phyloP scores from a whole-genome alignment of 1,139 yeast species.

The Suhomyces guaymorum region DNA sequence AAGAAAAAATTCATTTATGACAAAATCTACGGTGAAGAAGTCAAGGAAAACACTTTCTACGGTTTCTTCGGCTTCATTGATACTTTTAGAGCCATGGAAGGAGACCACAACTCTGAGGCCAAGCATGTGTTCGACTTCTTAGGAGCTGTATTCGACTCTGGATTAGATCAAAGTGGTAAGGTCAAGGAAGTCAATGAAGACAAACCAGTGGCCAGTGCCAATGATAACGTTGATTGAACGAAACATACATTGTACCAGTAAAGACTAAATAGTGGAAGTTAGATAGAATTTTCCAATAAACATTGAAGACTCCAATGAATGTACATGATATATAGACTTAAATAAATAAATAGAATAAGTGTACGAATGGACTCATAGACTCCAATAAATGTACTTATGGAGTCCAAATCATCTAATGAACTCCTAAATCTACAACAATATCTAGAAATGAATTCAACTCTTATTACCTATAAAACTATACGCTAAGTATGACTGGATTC shows the following conservation, averaged over 20 bases:
- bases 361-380: no score
- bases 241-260: no score
- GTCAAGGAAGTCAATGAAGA: slow-evolving; percentile 7
- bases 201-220: slow-evolving; percentile 7
- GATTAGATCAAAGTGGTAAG: slow-evolving; percentile 15
- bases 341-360: no score
- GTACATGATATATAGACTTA: no score
- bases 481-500: slow-evolving; percentile 8
- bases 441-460: neutral
- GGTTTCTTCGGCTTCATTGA: slow-evolving; percentile 90
- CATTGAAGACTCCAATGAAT: no score
- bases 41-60: slow-evolving; percentile 79
- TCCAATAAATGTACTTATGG: no score
- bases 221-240: slow-evolving; percentile 12
- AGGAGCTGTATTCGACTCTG: slow-evolving; percentile 52
- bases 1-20: slow-evolving; percentile 89
- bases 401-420: no score
- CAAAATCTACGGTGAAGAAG: slow-evolving; percentile 87
- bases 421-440: neutral
- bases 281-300: no score
- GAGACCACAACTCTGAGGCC: slow-evolving; percentile 27
- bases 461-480: slow-evolving; percentile 6
- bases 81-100: slow-evolving; percentile 42
- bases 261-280: no score
- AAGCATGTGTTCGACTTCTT: slow-evolving; percentile 71